Evolutionary conservation across 208 protist genomes (phyloP).

Genomic region (Crithidia brevicula): DNA sequence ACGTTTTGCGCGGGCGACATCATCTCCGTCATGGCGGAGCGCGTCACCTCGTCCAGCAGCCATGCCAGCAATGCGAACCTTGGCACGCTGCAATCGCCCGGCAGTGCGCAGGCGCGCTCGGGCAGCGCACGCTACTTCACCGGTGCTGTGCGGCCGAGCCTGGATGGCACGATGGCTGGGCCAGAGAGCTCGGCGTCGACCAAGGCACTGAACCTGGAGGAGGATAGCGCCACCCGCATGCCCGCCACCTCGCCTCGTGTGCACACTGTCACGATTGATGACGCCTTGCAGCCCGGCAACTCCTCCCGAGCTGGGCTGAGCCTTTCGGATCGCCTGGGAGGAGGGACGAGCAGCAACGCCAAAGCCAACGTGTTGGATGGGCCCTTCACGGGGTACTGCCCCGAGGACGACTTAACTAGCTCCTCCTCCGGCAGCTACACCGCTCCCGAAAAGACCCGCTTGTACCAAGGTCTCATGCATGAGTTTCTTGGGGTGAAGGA

Average conservation of each 20-base stretch:
- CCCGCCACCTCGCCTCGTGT: background rate
- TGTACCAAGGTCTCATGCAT: constrained; percentile 27
- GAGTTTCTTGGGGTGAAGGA: constrained; percentile 22
- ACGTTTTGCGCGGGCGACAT: constrained; percentile 34
- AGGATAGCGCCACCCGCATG: background rate
- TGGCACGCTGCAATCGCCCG: background rate
- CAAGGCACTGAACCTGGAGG: background rate
- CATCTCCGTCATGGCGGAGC: constrained; percentile 34
- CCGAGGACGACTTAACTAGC: background rate
- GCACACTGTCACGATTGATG: constrained; percentile 13
- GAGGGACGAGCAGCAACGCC: background rate
- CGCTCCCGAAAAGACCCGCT: constrained; percentile 4
- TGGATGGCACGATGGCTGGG: background rate
- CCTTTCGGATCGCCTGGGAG: background rate
- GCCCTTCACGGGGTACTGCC: background rate
- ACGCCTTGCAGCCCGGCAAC: background rate
- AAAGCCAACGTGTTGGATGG: background rate
- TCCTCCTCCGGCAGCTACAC: constrained; percentile 3
- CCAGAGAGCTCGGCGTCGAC: background rate
- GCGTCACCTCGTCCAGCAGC: background rate
- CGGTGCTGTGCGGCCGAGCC: background rate
- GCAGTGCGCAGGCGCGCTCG: background rate
- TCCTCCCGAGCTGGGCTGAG: background rate
- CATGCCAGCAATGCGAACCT: background rate
- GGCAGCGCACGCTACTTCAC: constrained; percentile 17